Conservation (phyloP, 805 yeast species). For the Wickerhamomyces subpelliculosus region DNA sequence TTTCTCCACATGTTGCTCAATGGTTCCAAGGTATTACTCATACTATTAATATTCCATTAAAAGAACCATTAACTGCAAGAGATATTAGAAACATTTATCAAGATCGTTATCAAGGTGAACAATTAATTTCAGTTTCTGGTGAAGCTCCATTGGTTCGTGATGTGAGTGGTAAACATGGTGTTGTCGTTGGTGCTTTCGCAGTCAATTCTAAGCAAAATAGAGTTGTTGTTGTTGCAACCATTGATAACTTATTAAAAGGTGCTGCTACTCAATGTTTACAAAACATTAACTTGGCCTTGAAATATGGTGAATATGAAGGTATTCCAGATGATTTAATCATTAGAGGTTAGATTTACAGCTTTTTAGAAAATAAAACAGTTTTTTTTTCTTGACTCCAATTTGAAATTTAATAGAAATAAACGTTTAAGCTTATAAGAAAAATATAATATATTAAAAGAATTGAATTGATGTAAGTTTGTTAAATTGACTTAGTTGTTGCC, state of each 20-base stretch:
- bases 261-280: constrained; percentile 98
- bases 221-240: constrained; percentile 90
- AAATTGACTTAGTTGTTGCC: too few relatives aligned
- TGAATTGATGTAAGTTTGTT: too few relatives aligned
- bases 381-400: too few relatives aligned
- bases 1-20: constrained; percentile 95
- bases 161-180: constrained; percentile 91
- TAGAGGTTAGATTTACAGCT: constrained; percentile 15
- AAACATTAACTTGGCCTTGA: constrained; percentile 84
- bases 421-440: too few relatives aligned
- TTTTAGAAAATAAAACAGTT: too few relatives aligned
- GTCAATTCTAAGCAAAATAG: constrained; percentile 84
- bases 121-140: constrained; percentile 76
- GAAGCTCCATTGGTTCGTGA: constrained; percentile 92
- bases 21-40: constrained; percentile 99
- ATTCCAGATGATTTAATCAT: constrained; percentile 64
- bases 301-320: constrained; percentile 92
- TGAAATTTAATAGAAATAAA: too few relatives aligned
- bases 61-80: constrained; percentile 61
- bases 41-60: constrained; percentile 86
- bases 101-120: constrained; percentile 83
- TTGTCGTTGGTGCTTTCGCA: constrained; percentile 92
- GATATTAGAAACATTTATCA: constrained; percentile 82
- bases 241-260: constrained; percentile 93
- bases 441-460: too few relatives aligned